Base-by-base conservation (phyloP, 768 basidiomycete species). In the Mycena belliarum region DNA sequence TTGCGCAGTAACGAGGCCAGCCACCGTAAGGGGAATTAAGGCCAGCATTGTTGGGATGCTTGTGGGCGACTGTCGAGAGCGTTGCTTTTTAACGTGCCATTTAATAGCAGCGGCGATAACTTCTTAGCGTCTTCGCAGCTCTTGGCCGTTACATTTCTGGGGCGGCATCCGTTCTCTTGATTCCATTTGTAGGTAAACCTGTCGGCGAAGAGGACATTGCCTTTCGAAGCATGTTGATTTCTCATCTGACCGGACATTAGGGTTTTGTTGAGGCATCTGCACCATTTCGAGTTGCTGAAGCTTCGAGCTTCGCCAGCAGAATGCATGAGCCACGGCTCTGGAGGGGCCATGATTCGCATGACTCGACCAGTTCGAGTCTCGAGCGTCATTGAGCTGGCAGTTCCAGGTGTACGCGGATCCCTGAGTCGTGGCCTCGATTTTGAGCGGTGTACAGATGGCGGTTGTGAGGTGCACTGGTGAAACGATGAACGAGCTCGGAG, bases 251-350 rank as follows among this genome's bases (percentile, higher is more conserved):
- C n/a, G n/a, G n/a, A n/a, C n/a, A n/a, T n/a, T n/a, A n/a, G n/a
- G n/a, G n/a, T n/a, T n/a, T n/a, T n/a, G n/a, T n/a, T n/a, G n/a
- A n/a, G n/a, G n/a, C n/a, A n/a, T n/a, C n/a, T 95, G 93, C 68
- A 93, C 93, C 7, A 93, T 90, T 63, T 95, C 93, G 25, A 92
- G 90, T 65, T 94, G 95, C 73, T 83, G 93, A 53, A 95, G 95
- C 74, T 94, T 95, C 64, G 92, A 95, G 74, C 92, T 92, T 49
- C 86, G 93, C 71, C 81, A 94, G 79, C n/a, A n/a, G n/a, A n/a
- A n/a, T n/a, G n/a, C n/a, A n/a, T n/a, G n/a, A n/a, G n/a, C n/a
- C n/a, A n/a, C n/a, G 83, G 93, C 61, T 82, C 91, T 37, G 92
- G 91, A 63, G 93, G 93, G 25, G n/a, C n/a, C n/a, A n/a, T n/a